Conservation (phyloP, 2,329 filamentous ascomycete genomes). For the Pseudogymnoascus sp. region DNA sequence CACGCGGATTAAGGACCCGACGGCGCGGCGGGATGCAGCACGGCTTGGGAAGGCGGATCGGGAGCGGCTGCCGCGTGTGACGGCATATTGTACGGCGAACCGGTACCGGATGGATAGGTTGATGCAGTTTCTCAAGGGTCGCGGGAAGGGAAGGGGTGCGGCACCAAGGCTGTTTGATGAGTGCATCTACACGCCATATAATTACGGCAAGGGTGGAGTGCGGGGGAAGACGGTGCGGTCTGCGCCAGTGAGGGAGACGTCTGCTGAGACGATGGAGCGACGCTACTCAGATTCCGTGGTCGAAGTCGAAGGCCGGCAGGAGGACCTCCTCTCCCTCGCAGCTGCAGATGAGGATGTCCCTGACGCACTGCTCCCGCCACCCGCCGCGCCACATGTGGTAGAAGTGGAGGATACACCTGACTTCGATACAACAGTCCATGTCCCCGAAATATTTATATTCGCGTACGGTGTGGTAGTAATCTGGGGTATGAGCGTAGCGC, state of each 20-base stretch:
- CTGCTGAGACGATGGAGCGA: constrained; percentile 47
- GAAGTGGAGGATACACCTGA: constrained; percentile 48
- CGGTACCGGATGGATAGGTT: constrained; percentile 84
- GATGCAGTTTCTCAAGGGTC: constrained; percentile 84
- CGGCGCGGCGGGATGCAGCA: constrained; percentile 83
- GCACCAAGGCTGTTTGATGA: constrained; percentile 93
- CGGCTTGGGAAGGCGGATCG: constrained; percentile 88
- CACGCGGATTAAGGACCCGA: constrained; percentile 94
- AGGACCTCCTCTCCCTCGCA: constrained; percentile 55
- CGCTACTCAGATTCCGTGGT: constrained; percentile 70
- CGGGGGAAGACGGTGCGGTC: neutral
- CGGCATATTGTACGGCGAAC: constrained; percentile 92
- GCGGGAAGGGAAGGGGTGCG: constrained; percentile 66
- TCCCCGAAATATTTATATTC: constrained; percentile 90
- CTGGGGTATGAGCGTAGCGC: constrained; percentile 90
- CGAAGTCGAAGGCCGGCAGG: constrained; percentile 52
- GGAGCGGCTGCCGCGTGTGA: constrained; percentile 78
- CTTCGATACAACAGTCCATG: constrained; percentile 82
- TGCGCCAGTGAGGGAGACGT: constrained; percentile 26
- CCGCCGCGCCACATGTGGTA: constrained; percentile 13
- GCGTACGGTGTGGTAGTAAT: constrained; percentile 97
- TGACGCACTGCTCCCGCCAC: constrained; percentile 1
- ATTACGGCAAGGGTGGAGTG: constrained; percentile 45
- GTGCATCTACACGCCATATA: constrained; percentile 93
- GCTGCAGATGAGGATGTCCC: constrained; percentile 25